A percentile compares a stretch with the other conserved stretches of the same genome.
Conservation (phyloP, 495 filamentous ascomycete species). For the Trichoderma reesei region DNA sequence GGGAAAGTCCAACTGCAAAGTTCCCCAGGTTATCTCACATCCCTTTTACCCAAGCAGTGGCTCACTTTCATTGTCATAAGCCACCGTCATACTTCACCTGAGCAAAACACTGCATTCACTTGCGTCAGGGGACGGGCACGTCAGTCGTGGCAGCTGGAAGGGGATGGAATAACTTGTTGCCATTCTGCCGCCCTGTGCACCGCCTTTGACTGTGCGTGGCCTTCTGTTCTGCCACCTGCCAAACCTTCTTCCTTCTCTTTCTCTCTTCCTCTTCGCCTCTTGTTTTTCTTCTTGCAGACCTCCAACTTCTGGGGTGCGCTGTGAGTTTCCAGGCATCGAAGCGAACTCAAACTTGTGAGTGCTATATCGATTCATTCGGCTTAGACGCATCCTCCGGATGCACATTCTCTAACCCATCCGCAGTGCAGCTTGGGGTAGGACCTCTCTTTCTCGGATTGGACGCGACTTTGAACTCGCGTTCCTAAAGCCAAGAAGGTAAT, state of each 20-base stretch:
- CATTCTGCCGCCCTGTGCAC: conserved; percentile 4
- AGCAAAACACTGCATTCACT: neutral
- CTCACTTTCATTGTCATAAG: neutral
- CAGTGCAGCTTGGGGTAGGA: neutral
- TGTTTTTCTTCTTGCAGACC: neutral
- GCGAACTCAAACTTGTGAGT: neutral
- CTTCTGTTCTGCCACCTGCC: neutral
- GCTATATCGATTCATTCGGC: neutral
- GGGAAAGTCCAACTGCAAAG: no score
- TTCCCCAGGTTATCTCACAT: no score
- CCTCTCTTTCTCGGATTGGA: neutral
- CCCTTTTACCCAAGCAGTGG: no score
- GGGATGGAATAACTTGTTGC: conserved; percentile 1
- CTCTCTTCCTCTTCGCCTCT: neutral
- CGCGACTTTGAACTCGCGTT: neutral
- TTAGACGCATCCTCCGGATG: neutral
- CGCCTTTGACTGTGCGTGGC: neutral
- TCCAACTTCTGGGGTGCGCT: neutral
- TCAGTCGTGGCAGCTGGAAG: neutral
- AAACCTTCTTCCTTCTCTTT: neutral
- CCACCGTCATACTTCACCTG: neutral
- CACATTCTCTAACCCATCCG: neutral
- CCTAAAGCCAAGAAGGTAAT: neutral
- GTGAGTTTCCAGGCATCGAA: neutral
- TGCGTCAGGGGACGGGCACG: neutral